Evolutionary conservation across 2,329 filamentous ascomycete species (phyloP).

Genomic region (Calycina herbarum): DNA sequence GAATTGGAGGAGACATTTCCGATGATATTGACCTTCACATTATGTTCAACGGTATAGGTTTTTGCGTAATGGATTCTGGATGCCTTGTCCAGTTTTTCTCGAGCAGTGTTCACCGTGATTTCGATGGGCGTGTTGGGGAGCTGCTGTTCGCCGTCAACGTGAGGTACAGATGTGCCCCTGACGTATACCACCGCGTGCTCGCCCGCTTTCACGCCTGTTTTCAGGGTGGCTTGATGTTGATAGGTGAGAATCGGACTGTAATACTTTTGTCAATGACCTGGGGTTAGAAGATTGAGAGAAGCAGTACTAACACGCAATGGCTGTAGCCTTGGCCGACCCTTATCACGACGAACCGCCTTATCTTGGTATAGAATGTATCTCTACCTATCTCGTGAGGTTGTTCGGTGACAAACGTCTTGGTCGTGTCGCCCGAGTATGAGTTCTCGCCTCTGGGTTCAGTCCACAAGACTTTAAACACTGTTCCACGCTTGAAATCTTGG

Average conservation of each 20-base stretch:
- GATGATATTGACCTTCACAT: slow-evolving; percentile 28
- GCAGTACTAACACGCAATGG: not conserved
- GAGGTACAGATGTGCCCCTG: not conserved
- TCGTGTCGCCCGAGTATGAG: not conserved
- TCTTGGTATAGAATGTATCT: not conserved
- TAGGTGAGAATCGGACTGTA: not conserved
- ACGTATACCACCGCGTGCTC: not conserved
- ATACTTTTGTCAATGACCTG: not conserved
- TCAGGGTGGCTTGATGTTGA: not conserved
- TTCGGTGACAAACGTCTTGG: not conserved
- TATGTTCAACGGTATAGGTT: slow-evolving; percentile 30
- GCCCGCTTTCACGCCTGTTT: not conserved
- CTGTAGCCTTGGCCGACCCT: not conserved
- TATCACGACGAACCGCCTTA: not conserved
- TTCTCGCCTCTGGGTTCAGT: not conserved
- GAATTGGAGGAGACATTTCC: slow-evolving; percentile 8
- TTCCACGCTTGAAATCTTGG: not conserved
- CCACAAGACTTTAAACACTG: not conserved
- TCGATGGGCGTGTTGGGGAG: not conserved
- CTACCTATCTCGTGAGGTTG: not conserved
- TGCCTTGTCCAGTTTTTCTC: not conserved
- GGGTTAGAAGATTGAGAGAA: not conserved
- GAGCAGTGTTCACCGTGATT: not conserved
- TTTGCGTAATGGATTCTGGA: slow-evolving; percentile 32
- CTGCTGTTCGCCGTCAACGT: too few species aligned